Evolutionary conservation across 2,329 filamentous ascomycete species (phyloP).

Genomic region (Stylonectria norvegica): DNA sequence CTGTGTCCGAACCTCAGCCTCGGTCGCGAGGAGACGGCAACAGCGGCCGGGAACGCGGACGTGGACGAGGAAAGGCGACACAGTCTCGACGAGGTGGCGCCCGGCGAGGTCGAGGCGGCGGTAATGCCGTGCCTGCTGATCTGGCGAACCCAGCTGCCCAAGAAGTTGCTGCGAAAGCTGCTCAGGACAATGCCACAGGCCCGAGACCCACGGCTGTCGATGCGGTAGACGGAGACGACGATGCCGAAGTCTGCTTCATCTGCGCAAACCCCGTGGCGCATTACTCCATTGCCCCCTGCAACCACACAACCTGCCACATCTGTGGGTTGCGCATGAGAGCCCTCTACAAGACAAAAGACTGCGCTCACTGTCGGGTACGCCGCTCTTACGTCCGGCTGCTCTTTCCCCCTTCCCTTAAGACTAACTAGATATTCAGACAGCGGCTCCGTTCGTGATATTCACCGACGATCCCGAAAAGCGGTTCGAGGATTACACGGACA

Average conservation of each 20-base stretch:
- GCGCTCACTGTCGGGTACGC: conserved; percentile 86
- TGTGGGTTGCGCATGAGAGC: conserved; percentile 88
- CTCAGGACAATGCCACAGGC: conserved; percentile 30
- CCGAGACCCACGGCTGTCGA: conserved; percentile 24
- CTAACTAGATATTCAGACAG: conserved; percentile 52
- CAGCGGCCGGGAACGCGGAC: conserved; percentile 38
- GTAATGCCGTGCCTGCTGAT: conserved; percentile 11
- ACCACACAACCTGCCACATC: conserved; percentile 95
- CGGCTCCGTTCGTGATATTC: conserved; percentile 82
- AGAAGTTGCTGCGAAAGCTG: conserved; percentile 31
- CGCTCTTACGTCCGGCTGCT: no score
- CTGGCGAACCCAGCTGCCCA: conserved; percentile 31
- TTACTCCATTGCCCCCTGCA: conserved; percentile 86
- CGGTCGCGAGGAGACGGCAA: conserved; percentile 25
- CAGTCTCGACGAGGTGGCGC: conserved; percentile 36
- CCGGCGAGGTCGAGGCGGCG: conserved; percentile 28
- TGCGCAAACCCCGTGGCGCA: conserved; percentile 89
- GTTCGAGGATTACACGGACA: conserved; percentile 75
- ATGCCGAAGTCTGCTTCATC: conserved; percentile 92
- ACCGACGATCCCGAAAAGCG: conserved; percentile 79
- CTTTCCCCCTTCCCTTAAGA: background rate
- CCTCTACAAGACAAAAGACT: conserved; percentile 93
- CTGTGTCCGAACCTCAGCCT: background rate
- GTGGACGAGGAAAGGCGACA: conserved; percentile 41
- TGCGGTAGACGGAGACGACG: conserved; percentile 47